Evolutionary conservation across 2,329 filamentous ascomycete genomes (phyloP), one percentile per base, ranked within the genome.

Genomic region (Monosporascus ibericus): DNA sequence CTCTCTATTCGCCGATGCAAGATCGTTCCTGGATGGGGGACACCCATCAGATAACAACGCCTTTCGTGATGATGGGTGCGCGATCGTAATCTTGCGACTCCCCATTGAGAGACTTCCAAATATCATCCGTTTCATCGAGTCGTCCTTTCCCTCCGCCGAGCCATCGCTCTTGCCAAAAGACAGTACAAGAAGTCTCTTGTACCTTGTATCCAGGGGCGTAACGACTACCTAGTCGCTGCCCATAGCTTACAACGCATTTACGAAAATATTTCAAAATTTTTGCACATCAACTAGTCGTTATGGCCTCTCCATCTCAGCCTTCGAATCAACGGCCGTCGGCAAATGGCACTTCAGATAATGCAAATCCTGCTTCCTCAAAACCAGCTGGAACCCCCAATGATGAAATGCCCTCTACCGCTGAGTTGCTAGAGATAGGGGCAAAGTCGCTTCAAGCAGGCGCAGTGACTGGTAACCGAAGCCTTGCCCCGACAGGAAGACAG

Each of bases 381-480:
- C n/a, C 42, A 48, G 44, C 50, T 8, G 39, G 52, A 40, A 40
- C 6, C 15, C 39, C 24, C 20, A 48, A 56, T 25, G 52, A 55
- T 54, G 58, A 64, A 20, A 61, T 62, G 54, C 59, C 59, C 46
- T 57, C 59, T 5, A 24, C 54, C 30, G 30, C 55, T 18, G 63
- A 65, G 49, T 51, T 68, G 30, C 53, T 50, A 52, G 48, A 60
- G 37, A 66, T 68, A 34, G 62, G 50, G 7, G 47, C 52, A 48
- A 63, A 62, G 52, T 62, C 66, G 11, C 48, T 68, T 36, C 60
- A 63, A 51, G 60, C 62, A 7, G 67, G 66, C 36, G 56, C 57
- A 20, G 27, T 63, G 30, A 54, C 60, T n/a, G 66, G 66, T 68
- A 52, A 30, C 30, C n/a, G 11, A 14, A 34, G 30, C 30, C 9